Conservation (phyloP, 345 rosid species). For the Gossypium anomalum region DNA sequence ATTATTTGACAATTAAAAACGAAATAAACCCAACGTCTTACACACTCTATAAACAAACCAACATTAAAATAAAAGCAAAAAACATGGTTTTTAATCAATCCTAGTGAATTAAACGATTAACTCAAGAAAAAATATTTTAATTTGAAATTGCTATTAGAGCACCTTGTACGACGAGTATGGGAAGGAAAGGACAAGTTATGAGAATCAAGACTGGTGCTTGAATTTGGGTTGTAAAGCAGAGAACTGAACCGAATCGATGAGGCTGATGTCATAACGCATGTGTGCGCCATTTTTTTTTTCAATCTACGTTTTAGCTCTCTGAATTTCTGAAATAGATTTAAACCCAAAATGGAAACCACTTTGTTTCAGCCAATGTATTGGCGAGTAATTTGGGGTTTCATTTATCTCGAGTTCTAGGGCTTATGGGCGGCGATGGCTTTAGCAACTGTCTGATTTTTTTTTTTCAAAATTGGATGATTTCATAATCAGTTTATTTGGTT, state of each 20-base stretch:
- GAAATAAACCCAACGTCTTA: neutral
- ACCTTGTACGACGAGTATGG: slow-evolving; percentile 58
- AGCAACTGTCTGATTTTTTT: neutral
- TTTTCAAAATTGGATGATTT: too few relatives aligned
- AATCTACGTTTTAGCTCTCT: neutral
- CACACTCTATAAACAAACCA: slow-evolving; percentile 1
- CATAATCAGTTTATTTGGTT: too few relatives aligned
- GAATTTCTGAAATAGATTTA: neutral
- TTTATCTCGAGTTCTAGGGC: neutral
- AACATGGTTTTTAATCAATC: neutral
- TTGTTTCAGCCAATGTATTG: neutral
- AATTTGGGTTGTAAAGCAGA: slow-evolving; percentile 45
- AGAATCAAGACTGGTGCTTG: slow-evolving; percentile 39
- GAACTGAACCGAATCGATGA: slow-evolving; percentile 49
- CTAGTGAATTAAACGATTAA: neutral
- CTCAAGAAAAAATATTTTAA: neutral
- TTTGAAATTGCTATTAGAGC: neutral
- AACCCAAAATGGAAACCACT: neutral
- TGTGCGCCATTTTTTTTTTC: slow-evolving; percentile 45
- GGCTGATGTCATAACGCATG: slow-evolving; percentile 53
- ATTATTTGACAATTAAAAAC: neutral
- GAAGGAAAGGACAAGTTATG: slow-evolving; percentile 39
- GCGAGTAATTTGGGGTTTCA: neutral
- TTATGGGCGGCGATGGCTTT: slow-evolving; percentile 5
- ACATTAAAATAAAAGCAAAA: neutral